Evolutionary conservation across 352 stramenopile species (phyloP), one percentile per base, ranked within the genome.

Genomic region (Globisporangium radiosum): DNA sequence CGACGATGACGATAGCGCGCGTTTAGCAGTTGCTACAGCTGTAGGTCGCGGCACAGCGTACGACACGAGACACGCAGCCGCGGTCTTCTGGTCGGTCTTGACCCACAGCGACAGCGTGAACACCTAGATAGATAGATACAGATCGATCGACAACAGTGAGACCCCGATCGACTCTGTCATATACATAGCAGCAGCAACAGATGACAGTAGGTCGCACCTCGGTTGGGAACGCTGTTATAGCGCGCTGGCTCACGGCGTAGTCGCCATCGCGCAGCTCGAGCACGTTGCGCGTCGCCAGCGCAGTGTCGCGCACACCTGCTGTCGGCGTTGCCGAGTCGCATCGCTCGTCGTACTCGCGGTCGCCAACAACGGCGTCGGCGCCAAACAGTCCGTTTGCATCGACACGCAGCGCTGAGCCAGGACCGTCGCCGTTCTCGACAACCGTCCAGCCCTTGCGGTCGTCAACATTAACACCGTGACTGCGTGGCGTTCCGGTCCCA

Each of bases 91-190:
- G 0, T 47, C 64, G 1, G 78, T 91, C 39, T 74, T 77, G 33
- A 89, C 75, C 81, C 81, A 89, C 33, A 88, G 59, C 25, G 77
- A 87, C 4, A 87, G 19, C 1, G 79, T 86, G 17, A 88, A 72
- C 7, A 62, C 69, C 77, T 85, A 33, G 25, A 33, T 33, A 33
- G 25, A 33, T 33, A 33, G 0, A 25, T 0, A 25, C 25, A 33
- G 25, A 33, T 2, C 2, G 1, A 33, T 33, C 25, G 25, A 33
- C 25, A 33, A 2, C 25, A 33, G 25, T 33, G 25, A 33, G 25
- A 33, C 25, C 25, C n/a, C n/a, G 17, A 33, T 7, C 6, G 43
- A 2, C 37, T 44, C 14, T 25, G 33, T 55, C 25, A 14, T 13
- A 14, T 19, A 15, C 25, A 33, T 2, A 33, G 25, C 25, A 33